Evolutionary conservation across 306 rosid species (phyloP).

Genomic region (Echinosophora koreensis): DNA sequence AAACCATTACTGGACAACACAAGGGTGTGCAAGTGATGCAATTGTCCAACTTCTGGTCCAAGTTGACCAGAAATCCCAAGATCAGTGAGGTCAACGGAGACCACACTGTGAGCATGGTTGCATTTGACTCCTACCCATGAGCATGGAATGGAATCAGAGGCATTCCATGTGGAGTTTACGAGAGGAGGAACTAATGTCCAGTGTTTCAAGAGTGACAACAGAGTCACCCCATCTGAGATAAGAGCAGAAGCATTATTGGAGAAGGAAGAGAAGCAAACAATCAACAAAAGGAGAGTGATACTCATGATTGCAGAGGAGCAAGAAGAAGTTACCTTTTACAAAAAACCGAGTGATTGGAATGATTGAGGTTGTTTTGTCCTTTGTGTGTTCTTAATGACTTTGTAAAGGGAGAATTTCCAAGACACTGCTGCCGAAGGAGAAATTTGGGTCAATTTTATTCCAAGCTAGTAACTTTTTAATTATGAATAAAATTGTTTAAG

Average conservation of each 20-base stretch:
- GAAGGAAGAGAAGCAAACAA: conserved; percentile 45
- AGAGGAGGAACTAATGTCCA: conserved; percentile 58
- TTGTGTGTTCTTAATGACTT: too few relatives aligned
- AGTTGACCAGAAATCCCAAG: conserved; percentile 56
- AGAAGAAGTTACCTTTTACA: too few relatives aligned
- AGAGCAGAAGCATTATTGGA: conserved; percentile 40
- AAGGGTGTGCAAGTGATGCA: conserved; percentile 57
- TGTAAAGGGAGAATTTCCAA: too few relatives aligned
- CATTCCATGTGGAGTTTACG: conserved; percentile 64
- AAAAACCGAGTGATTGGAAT: too few relatives aligned
- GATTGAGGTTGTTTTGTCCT: too few relatives aligned
- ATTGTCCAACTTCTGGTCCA: conserved; percentile 56
- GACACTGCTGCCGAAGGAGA: too few relatives aligned
- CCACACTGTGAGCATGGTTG: conserved; percentile 41
- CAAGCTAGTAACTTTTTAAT: too few relatives aligned
- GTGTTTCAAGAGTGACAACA: conserved; percentile 54
- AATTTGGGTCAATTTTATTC: too few relatives aligned
- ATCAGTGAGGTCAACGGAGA: conserved; percentile 55
- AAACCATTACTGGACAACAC: conserved; percentile 49
- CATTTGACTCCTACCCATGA: conserved; percentile 74
- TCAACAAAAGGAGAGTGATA: conserved; percentile 33
- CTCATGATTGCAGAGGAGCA: background rate
- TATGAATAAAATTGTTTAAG: too few relatives aligned
- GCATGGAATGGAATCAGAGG: conserved; percentile 69
- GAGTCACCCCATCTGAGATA: conserved; percentile 63